phyloP scores from a whole-genome alignment of 2,329 filamentous ascomycete species.

The Penicillium sclerotigenum region DNA sequence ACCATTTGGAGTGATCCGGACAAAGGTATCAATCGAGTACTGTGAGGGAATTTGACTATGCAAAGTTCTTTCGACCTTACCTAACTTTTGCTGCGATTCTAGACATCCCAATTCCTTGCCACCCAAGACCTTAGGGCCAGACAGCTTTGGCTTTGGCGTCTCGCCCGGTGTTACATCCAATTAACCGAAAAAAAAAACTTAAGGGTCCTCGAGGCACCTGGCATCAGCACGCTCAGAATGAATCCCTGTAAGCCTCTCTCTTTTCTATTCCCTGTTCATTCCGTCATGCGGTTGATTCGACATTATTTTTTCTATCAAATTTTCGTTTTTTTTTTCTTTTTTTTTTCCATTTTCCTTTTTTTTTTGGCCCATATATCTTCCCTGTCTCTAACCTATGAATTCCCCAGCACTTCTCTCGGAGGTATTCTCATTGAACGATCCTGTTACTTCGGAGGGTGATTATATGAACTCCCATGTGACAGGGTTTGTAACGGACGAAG shows the following conservation, averaged over 20 bases:
- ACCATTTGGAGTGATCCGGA: neutral
- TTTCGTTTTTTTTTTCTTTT: constrained; percentile 9
- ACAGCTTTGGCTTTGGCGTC: constrained; percentile 20
- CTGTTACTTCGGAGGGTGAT: constrained; percentile 40
- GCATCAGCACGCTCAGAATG: constrained; percentile 23
- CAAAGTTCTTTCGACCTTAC: constrained; percentile 1
- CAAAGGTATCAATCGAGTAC: constrained; percentile 6
- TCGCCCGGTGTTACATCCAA: constrained; percentile 23
- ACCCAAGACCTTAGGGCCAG: constrained; percentile 18
- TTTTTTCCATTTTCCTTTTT: neutral
- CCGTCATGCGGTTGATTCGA: constrained; percentile 7
- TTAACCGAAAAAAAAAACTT: constrained; percentile 12
- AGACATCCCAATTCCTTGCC: constrained; percentile 14
- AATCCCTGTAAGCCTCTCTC: constrained; percentile 22
- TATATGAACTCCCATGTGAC: constrained; percentile 38
- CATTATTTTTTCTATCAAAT: constrained; percentile 1
- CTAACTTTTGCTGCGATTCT: constrained; percentile 14
- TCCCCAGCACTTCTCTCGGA: constrained; percentile 34
- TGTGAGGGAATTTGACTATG: constrained; percentile 8
- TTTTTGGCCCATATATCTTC: constrained; percentile 14
- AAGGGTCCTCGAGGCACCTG: constrained; percentile 24
- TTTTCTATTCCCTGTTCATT: constrained; percentile 2
- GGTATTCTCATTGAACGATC: constrained; percentile 38
- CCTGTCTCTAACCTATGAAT: constrained; percentile 5
- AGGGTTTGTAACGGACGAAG: constrained; percentile 38